These are phyloP conservation scores for Naganishia vaughanmartiniae DNA, from an alignment of 768 basidiomycete species.

Conservation along the genomic window DNA sequence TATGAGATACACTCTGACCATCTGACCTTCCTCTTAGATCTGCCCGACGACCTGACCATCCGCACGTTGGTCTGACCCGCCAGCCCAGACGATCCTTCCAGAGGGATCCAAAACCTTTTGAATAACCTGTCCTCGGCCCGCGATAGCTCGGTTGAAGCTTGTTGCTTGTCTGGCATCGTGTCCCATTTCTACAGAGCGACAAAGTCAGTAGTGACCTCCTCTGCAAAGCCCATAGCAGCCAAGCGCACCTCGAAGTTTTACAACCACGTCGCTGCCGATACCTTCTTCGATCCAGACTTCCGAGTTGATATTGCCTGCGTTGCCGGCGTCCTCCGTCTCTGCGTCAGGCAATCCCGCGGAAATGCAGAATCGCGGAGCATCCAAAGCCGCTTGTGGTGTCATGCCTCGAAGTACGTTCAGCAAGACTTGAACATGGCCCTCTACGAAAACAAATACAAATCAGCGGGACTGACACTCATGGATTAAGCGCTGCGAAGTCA, in stretches of 20 bases:
- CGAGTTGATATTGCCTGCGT: constrained; percentile 70
- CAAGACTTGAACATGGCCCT: constrained; percentile 93
- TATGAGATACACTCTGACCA: too few species aligned
- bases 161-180: constrained; percentile 69
- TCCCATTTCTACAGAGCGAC: constrained; percentile 67
- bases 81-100: constrained; percentile 78
- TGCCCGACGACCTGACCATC: constrained; percentile 86
- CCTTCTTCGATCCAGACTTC: constrained; percentile 88
- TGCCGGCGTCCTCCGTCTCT: constrained; percentile 54
- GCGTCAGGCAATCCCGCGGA: constrained; percentile 73
- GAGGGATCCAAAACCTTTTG: constrained; percentile 70
- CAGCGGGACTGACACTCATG: not conserved
- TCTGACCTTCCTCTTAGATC: constrained; percentile 61
- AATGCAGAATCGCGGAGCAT: constrained; percentile 94
- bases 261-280: constrained; percentile 63
- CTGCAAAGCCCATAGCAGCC: not conserved
- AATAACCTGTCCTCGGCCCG: constrained; percentile 63
- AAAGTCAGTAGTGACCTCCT: not conserved
- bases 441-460: not conserved
- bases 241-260: constrained; percentile 63
- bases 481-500: not conserved
- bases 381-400: constrained; percentile 82
- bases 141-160: constrained; percentile 60
- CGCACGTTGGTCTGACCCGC: constrained; percentile 81
- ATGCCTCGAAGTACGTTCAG: constrained; percentile 84